These are phyloP conservation scores for Pseudopyricularia cyperi DNA, from an alignment of 2,329 filamentous ascomycete genomes.

Conservation along the genomic window DNA sequence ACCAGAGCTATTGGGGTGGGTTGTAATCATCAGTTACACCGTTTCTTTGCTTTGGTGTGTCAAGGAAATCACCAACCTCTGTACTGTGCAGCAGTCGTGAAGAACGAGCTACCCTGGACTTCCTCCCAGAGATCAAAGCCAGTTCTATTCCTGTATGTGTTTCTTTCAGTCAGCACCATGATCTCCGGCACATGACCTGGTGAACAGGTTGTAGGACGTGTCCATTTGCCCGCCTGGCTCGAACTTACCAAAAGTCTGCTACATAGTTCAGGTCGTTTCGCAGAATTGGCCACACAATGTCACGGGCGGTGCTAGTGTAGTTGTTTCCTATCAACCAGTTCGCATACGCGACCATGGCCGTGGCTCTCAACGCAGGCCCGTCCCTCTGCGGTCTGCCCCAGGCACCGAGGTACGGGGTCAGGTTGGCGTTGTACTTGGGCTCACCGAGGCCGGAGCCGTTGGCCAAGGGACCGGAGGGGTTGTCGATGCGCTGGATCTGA, in stretches of 20 bases:
- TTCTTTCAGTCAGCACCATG: not conserved
- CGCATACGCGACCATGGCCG: conserved; percentile 58
- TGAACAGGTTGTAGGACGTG: no score
- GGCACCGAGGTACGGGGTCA: conserved; percentile 47
- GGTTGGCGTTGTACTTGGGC: conserved; percentile 58
- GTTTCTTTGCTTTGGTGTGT: not conserved
- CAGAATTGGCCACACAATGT: conserved; percentile 59
- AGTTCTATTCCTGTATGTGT: conserved; percentile 31
- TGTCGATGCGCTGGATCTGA: conserved; percentile 50
- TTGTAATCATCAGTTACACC: not conserved
- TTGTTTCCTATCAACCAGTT: conserved; percentile 59
- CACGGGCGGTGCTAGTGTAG: conserved; percentile 40
- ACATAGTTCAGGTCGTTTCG: conserved; percentile 66
- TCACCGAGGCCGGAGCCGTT: conserved; percentile 50
- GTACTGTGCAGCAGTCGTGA: conserved; percentile 59
- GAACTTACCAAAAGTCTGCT: conserved; percentile 51
- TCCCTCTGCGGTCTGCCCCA: conserved; percentile 74
- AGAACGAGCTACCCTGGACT: conserved; percentile 64
- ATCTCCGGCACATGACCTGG: no score
- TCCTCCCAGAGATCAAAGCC: conserved; percentile 80
- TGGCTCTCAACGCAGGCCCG: conserved; percentile 65
- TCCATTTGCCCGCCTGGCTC: not conserved
- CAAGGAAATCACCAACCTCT: conserved; percentile 31
- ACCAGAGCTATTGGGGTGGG: conserved; percentile 31
- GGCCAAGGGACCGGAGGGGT: conserved; percentile 50